Conservation (phyloP, 768 basidiomycete genomes). For the Hydnum rufescens region DNA sequence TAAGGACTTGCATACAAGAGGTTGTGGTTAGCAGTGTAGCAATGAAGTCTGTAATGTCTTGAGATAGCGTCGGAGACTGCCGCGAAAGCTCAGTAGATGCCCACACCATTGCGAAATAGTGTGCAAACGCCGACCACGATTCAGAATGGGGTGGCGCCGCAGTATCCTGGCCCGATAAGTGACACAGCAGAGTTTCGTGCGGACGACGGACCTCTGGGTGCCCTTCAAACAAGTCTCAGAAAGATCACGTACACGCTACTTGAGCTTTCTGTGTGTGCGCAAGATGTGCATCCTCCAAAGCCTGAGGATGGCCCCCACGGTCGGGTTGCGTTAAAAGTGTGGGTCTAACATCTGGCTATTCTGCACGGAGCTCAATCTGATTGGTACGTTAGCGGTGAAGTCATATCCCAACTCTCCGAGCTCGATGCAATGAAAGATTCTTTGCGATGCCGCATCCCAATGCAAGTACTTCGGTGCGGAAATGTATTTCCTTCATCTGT, state of each 20-base stretch:
- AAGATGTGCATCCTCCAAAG: conserved; percentile 9
- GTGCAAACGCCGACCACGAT: neutral
- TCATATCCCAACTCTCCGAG: conserved; percentile 6
- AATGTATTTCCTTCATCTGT: neutral
- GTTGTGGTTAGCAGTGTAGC: conserved; percentile 64
- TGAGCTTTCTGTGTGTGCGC: conserved; percentile 4
- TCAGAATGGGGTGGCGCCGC: too few species aligned
- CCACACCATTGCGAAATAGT: neutral
- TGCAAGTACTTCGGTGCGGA: conserved; percentile 8
- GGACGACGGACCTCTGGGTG: neutral
- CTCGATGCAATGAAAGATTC: conserved; percentile 9
- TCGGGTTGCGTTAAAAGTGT: conserved; percentile 9
- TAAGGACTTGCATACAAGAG: conserved; percentile 18
- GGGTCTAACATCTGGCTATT: neutral
- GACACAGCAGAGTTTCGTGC: neutral
- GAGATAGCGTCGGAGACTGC: conserved; percentile 3
- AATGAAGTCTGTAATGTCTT: conserved; percentile 46
- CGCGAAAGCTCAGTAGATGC: too few species aligned
- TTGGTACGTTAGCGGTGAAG: conserved; percentile 4
- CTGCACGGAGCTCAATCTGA: neutral
- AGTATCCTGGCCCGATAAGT: too few species aligned
- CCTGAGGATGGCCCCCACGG: conserved; percentile 5
- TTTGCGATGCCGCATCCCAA: conserved; percentile 5
- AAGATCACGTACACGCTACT: conserved; percentile 5
- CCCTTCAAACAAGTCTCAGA: neutral